phyloP scores from a whole-genome alignment of 106 monocot species.

The Apostasia ramifera region DNA sequence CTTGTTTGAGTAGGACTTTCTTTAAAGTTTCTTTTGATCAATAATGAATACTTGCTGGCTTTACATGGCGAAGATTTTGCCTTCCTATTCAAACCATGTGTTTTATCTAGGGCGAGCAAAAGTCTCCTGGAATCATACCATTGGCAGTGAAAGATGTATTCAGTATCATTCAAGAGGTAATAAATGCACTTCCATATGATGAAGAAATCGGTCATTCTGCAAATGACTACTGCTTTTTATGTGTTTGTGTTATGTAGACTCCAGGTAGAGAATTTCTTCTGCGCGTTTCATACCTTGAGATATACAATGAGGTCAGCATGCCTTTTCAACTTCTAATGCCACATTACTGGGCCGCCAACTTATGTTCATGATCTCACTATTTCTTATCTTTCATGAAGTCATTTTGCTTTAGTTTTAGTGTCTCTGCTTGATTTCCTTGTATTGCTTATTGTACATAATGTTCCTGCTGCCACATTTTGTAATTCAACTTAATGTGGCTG shows the following conservation, averaged over 20 bases:
- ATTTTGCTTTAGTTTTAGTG: too few species aligned
- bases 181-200: conserved; percentile 5
- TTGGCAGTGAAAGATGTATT: conserved; percentile 96
- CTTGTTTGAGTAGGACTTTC: background rate
- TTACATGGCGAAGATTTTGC: too few species aligned
- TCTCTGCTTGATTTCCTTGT: too few species aligned
- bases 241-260: conserved; percentile 35
- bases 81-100: background rate
- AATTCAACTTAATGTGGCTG: too few species aligned
- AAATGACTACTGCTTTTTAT: conserved; percentile 6
- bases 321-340: background rate
- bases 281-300: conserved; percentile 98
- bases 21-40: background rate
- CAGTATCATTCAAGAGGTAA: conserved; percentile 96
- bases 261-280: conserved; percentile 93
- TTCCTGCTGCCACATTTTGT: too few species aligned
- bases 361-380: too few species aligned
- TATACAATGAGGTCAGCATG: conserved; percentile 90
- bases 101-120: conserved; percentile 80
- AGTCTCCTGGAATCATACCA: conserved; percentile 96
- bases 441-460: too few species aligned
- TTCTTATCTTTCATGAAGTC: too few species aligned
- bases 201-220: background rate
- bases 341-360: too few species aligned
- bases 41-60: background rate